Base-by-base conservation (phyloP, 441 rosid species). In the Croton setiger region DNA sequence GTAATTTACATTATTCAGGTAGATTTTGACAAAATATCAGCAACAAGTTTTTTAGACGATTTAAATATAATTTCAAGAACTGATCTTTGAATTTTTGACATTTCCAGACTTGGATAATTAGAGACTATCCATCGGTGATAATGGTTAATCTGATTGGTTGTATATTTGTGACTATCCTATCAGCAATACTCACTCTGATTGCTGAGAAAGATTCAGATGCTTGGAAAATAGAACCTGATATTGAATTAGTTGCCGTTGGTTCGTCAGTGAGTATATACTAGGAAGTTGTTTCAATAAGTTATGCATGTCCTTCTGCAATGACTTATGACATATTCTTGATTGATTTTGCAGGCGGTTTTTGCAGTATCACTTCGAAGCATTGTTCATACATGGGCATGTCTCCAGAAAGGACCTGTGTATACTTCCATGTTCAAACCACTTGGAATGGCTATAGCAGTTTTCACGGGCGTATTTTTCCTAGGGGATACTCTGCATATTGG, bases 401-500 rank as follows among this genome's bases (percentile, higher is more conserved):
- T 70, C 39, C 70, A 65, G 70, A 83, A 79, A 45, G 87, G 92
- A 9, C 87, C 92, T 52, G 66, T 87, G 15, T 83, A 74, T 45
- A 67, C 78, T 48, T 76, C 84, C 59, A 80, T 83, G 83, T 83
- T 79, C 75, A 84, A 80, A 60, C 88, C 89, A 17, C 67, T 84
- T 15, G 80, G 84, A 18, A 85, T 87, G 51, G 75, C 76, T 56
- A 76, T 82, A 10, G 89, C 88, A 4, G 60, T 76, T 1, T 23
- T 70, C 14, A 47, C 76, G 56, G 86, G 83, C 4, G 81, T 83
- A 3, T n/a, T 73, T 11, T 79, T 83, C 67, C 78, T 87, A 12
- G 86, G 85, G 21, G 88, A 87, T 53, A 75, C 81, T 59, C 83
- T 87, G 17, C 69, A 79, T 66, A 74, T 82, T 4, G 89, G 92